These are phyloP conservation scores for Rhamnella rubrinervis DNA, from an alignment of 331 rosid genomes.

Conservation along the genomic window DNA sequence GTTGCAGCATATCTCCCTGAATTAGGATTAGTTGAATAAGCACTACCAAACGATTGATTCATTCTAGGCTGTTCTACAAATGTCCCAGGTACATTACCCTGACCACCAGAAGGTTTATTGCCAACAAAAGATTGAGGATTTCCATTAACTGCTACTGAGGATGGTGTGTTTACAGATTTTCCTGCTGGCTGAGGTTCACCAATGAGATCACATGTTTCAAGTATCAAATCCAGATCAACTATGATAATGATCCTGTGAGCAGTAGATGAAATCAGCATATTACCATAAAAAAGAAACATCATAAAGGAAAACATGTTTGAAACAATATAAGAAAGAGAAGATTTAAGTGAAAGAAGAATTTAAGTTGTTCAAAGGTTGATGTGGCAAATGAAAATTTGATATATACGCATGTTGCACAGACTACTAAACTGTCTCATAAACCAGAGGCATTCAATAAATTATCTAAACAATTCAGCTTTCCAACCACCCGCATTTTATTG, in stretches of 20 bases:
- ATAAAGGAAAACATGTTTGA: too few relatives aligned
- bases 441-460: too few relatives aligned
- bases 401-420: too few relatives aligned
- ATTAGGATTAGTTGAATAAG: constrained; percentile 35
- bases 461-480: too few relatives aligned
- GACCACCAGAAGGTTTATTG: constrained; percentile 30
- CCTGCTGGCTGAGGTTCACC: constrained; percentile 52
- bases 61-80: constrained; percentile 38
- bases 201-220: constrained; percentile 54
- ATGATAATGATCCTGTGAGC: constrained; percentile 72
- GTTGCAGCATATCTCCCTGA: constrained; percentile 41
- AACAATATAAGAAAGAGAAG: too few relatives aligned
- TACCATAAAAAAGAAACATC: constrained; percentile 1
- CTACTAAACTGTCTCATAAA: too few relatives aligned
- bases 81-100: constrained; percentile 29
- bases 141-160: constrained; percentile 35
- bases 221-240: constrained; percentile 55
- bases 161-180: constrained; percentile 22
- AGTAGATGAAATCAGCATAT: constrained; percentile 14
- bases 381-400: too few relatives aligned
- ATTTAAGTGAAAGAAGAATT: too few relatives aligned
- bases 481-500: too few relatives aligned
- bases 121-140: constrained; percentile 36
- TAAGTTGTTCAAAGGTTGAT: too few relatives aligned
- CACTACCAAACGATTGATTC: constrained; percentile 39